These are phyloP conservation scores for Mycena belliarum DNA, from an alignment of 768 basidiomycete genomes.

Conservation along the genomic window DNA sequence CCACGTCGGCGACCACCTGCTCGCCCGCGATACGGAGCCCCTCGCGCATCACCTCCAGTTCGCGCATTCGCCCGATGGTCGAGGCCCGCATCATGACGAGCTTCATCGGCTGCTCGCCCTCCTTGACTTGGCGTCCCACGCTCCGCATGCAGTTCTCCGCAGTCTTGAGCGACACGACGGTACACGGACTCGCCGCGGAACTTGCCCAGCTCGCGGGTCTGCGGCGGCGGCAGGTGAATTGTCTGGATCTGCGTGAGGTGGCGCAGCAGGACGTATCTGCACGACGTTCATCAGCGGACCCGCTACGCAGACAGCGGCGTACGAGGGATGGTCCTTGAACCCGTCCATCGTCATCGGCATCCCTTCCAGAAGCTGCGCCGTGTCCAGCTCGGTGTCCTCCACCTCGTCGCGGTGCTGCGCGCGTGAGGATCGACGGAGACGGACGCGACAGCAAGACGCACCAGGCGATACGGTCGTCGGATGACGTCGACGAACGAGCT, in stretches of 20 bases:
- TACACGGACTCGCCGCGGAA: constrained; percentile 95
- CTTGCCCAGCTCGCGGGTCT: constrained; percentile 76
- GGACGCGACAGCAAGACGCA: constrained; percentile 40
- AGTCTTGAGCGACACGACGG: constrained; percentile 82
- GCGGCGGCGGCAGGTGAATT: constrained; percentile 67
- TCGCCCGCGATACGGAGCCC: constrained; percentile 43
- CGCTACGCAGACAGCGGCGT: constrained; percentile 26
- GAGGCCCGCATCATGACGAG: constrained; percentile 82
- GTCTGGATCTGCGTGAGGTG: constrained; percentile 89
- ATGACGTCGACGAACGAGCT: constrained; percentile 60
- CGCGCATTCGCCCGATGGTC: constrained; percentile 77
- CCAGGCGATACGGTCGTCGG: constrained; percentile 79
- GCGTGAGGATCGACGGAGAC: constrained; percentile 21
- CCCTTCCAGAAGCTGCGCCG: constrained; percentile 77
- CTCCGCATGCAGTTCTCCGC: constrained; percentile 93
- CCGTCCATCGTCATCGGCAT: constrained; percentile 91
- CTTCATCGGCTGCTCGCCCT: constrained; percentile 85
- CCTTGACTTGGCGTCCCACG: constrained; percentile 69
- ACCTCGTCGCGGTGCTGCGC: constrained; percentile 84
- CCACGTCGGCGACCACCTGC: constrained; percentile 33
- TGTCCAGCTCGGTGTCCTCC: constrained; percentile 87
- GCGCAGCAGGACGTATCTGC: constrained; percentile 79
- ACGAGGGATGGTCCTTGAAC: constrained; percentile 97
- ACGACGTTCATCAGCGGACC: neutral
- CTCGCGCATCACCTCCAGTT: constrained; percentile 51